Percentiles rank a stretch among this genome's conserved stretches.
These are phyloP conservation scores for Sporisorium reilianum DNA, from an alignment of 1,284 basidiomycete genomes.

Conservation along the genomic window DNA sequence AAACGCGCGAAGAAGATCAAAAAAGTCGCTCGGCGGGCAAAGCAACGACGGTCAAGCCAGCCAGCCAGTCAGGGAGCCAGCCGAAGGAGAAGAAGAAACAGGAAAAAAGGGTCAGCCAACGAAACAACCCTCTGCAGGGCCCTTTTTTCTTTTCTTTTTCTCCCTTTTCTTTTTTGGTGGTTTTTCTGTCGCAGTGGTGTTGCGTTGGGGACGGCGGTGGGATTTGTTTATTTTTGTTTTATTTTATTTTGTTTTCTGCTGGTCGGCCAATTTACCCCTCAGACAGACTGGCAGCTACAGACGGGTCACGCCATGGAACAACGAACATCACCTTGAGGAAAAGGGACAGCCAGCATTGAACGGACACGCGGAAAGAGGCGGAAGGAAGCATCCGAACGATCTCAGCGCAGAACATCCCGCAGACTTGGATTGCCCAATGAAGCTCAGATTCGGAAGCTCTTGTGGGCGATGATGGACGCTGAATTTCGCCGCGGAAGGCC, in stretches of 20 bases:
- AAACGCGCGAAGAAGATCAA: conserved; percentile 1
- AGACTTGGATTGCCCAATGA: not conserved
- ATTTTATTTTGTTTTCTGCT: not conserved
- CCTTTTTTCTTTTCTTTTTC: not conserved
- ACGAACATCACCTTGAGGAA: not conserved
- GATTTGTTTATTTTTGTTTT: not conserved
- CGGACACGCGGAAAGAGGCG: conserved; percentile 14
- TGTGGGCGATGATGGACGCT: too few species aligned
- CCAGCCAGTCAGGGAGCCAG: not conserved
- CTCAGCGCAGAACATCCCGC: not conserved
- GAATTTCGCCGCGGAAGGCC: conserved; percentile 18
- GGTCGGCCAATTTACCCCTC: conserved; percentile 1
- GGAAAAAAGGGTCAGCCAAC: not conserved
- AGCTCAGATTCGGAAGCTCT: too few species aligned
- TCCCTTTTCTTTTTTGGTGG: not conserved
- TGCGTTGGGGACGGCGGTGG: conserved; percentile 1
- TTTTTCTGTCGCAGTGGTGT: not conserved
- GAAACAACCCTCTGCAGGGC: conserved; percentile 4
- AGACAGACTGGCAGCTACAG: not conserved
- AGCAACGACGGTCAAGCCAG: conserved; percentile 5
- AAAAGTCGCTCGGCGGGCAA: not conserved
- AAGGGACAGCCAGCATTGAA: not conserved
- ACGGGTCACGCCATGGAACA: not conserved
- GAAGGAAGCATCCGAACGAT: conserved; percentile 8
- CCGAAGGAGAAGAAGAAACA: conserved; percentile 3